Evolutionary conservation across 192 early-diverging fungal species (phyloP), one percentile per base, ranked within the genome.

Genomic region (Backusella sp.): DNA sequence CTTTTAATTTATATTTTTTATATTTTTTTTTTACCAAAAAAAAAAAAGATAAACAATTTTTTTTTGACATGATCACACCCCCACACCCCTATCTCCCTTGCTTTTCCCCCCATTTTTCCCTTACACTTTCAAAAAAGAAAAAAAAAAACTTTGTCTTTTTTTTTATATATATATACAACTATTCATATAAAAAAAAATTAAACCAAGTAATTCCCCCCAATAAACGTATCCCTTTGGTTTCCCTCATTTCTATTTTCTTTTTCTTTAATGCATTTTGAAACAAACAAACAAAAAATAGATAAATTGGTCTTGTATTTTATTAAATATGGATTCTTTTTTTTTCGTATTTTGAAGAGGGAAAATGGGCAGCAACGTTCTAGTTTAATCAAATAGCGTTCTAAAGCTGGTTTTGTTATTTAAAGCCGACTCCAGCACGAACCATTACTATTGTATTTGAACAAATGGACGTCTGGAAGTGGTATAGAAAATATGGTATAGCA

Each of bases 1-100:
- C 74, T 36, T 79, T 72, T 52, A 56, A 80, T 77, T 74, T 67
- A 73, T 26, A 30, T 73, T 73, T 49, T 59, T 41, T 52, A 23
- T n/a, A 46, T 41, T 53, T 72, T 74, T 42, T 76, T 70, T 53
- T 42, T 65, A n/a, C 15, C 1, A n/a, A n/a, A 37, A 34, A 35
- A 52, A 44, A 39, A 34, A 37, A 37, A 44, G 42, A 53, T 21
- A 49, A 49, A 49, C 19, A 49, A 49, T 49, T 49, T 49, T 49
- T 44, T 49, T 49, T 49, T 49, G 44, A 49, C 44, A 49, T 49
- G 44, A 49, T 49, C 30, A 30, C 30, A 30, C 30, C 30, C 30
- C 30, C 30, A 30, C 30, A 32, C 46, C 46, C 46, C 46, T 5
- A n/a, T 19, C 34, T 68, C 67, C 67, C 56, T 36, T 42, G 65